Evolutionary conservation across 306 rosid species (phyloP).

Genomic region (Quercus aquifolioides): DNA sequence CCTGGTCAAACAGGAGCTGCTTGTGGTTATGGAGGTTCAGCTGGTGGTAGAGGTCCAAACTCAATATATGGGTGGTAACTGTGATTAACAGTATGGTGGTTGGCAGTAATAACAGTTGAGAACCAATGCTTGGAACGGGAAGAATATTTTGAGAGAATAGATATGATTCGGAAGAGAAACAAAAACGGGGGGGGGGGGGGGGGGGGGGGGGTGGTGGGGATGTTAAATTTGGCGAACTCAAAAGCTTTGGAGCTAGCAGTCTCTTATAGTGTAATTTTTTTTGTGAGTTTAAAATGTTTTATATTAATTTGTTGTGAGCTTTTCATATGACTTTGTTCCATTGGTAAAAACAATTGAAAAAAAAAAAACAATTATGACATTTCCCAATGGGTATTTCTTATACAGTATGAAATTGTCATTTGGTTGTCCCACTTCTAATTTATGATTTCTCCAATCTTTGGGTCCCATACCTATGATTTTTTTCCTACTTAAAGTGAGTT

Average conservation of each 20-base stretch:
- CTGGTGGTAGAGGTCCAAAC: conserved; percentile 42
- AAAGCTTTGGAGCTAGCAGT: background rate
- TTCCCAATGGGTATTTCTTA: no score
- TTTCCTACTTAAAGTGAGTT: no score
- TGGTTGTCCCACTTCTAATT: no score
- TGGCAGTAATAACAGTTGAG: conserved; percentile 33
- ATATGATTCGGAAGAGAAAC: background rate
- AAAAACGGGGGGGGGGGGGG: background rate
- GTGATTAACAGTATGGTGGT: conserved; percentile 48
- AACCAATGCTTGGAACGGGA: background rate
- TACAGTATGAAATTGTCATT: no score
- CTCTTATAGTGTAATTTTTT: background rate
- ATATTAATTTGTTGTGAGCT: background rate
- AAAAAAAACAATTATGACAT: no score
- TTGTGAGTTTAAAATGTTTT: background rate
- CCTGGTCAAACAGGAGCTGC: conserved; percentile 58
- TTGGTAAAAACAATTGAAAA: background rate
- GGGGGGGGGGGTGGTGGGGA: no score
- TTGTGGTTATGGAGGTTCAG: conserved; percentile 51
- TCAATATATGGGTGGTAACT: conserved; percentile 34
- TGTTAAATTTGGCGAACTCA: background rate
- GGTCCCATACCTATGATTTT: no score
- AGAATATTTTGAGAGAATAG: background rate
- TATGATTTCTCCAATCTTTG: no score
- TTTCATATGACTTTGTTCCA: background rate